Evolutionary conservation across 1,139 yeast species (phyloP), one percentile per base, ranked within the genome.

Genomic region (Suhomyces panamericanus): DNA sequence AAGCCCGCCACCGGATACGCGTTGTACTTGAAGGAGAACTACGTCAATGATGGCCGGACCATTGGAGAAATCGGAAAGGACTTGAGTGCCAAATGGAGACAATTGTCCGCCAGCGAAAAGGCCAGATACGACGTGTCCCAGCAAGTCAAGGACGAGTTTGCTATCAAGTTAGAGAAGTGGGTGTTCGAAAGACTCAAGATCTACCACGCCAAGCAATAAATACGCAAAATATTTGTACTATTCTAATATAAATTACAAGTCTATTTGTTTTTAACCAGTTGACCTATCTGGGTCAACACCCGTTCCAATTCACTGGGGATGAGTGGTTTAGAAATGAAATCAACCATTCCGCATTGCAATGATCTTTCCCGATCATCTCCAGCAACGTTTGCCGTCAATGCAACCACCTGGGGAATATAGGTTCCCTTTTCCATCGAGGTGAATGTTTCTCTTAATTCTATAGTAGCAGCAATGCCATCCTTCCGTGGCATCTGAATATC

Each of bases 331-430:
- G 81, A 71, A 7, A 79, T 64, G 51, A 78, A 79, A 49, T 77
- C 80, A n/a, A 70, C 65, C 83, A 79, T 79, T 3, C 83, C 83
- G 45, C 76, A 70, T 15, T 69, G 62, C 13, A 78, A 54, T 43
- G 81, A 77, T 46, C 67, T 63, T 46, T 73, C 68, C 37, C 79
- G 62, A 52, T 79, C 83, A 47, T 79, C 83, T 3, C 79, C 77
- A 3, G 80, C 82, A 12, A 79, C 83, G 52, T 78, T 78, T 4
- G 83, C 83, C 0, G 83, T 78, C 51, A 78, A 60, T 11, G 83
- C 83, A 16, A 79, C 73, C 4, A 77, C 66, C 9, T 71, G 68
- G 24, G 80, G 77, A 27, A 73, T 55, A 50, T 64, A 69, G 6
- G 53, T 47, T 31, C 51, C 62, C 26, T 55, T 57, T 8, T 64